phyloP scores from a whole-genome alignment of 495 filamentous ascomycete species.

The Gamarada debralockiae region DNA sequence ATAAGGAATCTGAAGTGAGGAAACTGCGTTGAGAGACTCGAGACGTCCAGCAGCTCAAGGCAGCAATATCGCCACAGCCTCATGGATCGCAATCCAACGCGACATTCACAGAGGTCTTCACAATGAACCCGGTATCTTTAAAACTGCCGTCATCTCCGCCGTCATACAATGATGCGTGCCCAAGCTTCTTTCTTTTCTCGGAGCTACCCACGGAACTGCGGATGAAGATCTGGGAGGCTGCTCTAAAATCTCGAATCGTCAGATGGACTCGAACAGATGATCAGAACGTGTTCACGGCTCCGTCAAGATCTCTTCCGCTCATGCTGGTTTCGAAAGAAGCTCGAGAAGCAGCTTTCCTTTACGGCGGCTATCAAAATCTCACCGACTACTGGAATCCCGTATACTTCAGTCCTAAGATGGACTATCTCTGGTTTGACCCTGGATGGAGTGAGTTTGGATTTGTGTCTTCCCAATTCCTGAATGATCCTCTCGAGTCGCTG shows the following conservation, averaged over 20 bases:
- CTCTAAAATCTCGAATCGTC: slow-evolving; percentile 16
- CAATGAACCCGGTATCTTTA: too few relatives aligned
- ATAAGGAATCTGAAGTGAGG: too few relatives aligned
- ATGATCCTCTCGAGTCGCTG: slow-evolving; percentile 13
- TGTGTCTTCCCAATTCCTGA: not conserved
- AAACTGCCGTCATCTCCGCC: too few relatives aligned
- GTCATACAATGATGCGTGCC: too few relatives aligned
- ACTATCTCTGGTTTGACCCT: slow-evolving; percentile 20
- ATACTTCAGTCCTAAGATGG: slow-evolving; percentile 18
- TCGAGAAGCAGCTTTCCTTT: slow-evolving; percentile 13
- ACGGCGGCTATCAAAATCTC: slow-evolving; percentile 13
- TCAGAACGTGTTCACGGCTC: slow-evolving; percentile 3
- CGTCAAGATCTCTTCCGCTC: slow-evolving; percentile 10
- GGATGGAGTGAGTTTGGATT: slow-evolving; percentile 5
- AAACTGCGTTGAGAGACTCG: too few relatives aligned
- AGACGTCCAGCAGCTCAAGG: too few relatives aligned
- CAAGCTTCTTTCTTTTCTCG: slow-evolving; percentile 43
- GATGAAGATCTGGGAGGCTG: slow-evolving; percentile 12
- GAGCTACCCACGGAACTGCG: slow-evolving; percentile 15
- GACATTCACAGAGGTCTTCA: too few relatives aligned
- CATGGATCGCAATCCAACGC: too few relatives aligned
- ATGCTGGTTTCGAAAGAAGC: slow-evolving; percentile 10
- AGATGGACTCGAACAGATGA: slow-evolving; percentile 14
- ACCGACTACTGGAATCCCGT: not conserved
- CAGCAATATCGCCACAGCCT: too few relatives aligned